These are phyloP conservation scores for Aspergillus diversus DNA, from an alignment of 495 filamentous ascomycete species.

Conservation along the genomic window DNA sequence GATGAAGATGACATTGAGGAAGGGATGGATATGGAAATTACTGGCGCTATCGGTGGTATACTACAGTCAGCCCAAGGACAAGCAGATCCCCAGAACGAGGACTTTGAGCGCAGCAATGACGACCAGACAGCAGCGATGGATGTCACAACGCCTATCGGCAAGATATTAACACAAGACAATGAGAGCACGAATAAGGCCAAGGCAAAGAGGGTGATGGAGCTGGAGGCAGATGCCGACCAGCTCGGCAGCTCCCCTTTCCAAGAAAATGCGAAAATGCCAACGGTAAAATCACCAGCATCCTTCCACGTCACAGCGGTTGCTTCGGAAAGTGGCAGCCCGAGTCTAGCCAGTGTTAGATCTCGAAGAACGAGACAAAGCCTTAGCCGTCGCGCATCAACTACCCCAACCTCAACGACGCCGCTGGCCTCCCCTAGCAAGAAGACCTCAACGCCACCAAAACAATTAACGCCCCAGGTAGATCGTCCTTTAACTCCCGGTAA, in stretches of 20 bases:
- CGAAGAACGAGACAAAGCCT: constrained; percentile 57
- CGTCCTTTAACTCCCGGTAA: constrained; percentile 56
- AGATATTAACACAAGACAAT: constrained; percentile 52
- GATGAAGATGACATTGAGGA: constrained; percentile 47
- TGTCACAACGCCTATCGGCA: constrained; percentile 60
- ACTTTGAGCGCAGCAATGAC: constrained; percentile 29
- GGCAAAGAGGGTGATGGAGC: constrained; percentile 63
- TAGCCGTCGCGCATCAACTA: constrained; percentile 42
- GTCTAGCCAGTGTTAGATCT: constrained; percentile 56
- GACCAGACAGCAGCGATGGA: constrained; percentile 62
- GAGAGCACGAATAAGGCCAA: constrained; percentile 43
- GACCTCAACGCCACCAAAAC: constrained; percentile 52
- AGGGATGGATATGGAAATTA: constrained; percentile 70
- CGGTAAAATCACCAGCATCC: constrained; percentile 33
- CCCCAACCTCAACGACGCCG: constrained; percentile 44
- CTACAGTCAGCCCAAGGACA: constrained; percentile 44
- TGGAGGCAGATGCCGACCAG: constrained; percentile 58
- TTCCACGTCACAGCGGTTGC: constrained; percentile 48
- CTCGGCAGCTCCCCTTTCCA: constrained; percentile 59
- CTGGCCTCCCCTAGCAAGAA: constrained; percentile 48
- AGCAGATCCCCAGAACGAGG: constrained; percentile 28
- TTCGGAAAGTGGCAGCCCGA: constrained; percentile 65
- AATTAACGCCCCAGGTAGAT: constrained; percentile 52
- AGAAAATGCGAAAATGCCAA: constrained; percentile 37
- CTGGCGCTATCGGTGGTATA: constrained; percentile 71